Conservation (phyloP, 2,329 filamentous ascomycete species). For the Penicillium sp. region DNA sequence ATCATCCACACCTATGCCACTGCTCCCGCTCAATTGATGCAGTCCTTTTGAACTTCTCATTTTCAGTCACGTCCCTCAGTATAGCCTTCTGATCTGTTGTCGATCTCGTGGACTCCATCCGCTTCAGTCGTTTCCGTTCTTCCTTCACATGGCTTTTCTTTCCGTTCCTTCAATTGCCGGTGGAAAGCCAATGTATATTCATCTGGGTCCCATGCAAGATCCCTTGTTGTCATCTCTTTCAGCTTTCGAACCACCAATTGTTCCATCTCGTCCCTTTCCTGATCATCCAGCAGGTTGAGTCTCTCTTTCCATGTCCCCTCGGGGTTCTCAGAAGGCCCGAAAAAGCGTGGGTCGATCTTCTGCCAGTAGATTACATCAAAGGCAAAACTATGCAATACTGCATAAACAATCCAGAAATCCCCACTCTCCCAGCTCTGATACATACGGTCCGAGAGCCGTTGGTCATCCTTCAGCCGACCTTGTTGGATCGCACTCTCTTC, state of each 20-base stretch:
- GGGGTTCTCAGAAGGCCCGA: not conserved
- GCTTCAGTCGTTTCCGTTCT: too few species aligned
- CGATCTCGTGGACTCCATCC: too few species aligned
- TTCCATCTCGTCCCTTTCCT: conserved; percentile 11
- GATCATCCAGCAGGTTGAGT: not conserved
- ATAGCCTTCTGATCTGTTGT: too few species aligned
- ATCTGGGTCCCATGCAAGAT: not conserved
- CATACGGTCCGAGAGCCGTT: not conserved
- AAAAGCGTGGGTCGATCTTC: not conserved
- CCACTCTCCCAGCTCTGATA: not conserved
- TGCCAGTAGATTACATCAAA: not conserved
- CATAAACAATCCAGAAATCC: not conserved
- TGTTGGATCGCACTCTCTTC: not conserved
- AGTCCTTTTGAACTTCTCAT: too few species aligned
- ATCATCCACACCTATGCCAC: too few species aligned
- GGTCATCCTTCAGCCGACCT: not conserved
- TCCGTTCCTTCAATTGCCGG: not conserved
- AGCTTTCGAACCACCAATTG: not conserved
- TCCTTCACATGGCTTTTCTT: too few species aligned
- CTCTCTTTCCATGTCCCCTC: not conserved
- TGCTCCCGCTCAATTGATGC: too few species aligned
- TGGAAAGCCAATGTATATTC: not conserved
- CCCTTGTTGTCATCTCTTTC: not conserved
- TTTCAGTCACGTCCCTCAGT: conserved; percentile 11
- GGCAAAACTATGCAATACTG: not conserved